Conservation (phyloP, 108 stramenopile species). For the Nitzschia inconspicua region DNA sequence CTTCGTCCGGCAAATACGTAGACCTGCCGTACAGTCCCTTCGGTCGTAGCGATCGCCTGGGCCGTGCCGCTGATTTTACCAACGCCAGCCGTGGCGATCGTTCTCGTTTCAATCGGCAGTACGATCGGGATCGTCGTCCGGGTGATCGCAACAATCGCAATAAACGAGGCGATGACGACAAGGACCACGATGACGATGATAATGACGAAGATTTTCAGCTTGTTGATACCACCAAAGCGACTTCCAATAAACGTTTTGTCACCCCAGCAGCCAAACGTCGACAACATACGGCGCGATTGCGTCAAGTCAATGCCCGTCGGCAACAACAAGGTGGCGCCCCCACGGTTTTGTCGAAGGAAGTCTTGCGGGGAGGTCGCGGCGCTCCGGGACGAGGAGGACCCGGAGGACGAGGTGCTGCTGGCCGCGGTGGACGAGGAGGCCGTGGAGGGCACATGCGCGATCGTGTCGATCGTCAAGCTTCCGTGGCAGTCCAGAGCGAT, state of each 20-base stretch:
- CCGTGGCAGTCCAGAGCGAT: slow-evolving; percentile 83
- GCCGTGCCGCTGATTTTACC: slow-evolving; percentile 84
- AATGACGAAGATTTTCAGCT: slow-evolving; percentile 82
- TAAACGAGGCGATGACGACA: slow-evolving; percentile 55
- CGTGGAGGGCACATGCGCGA: slow-evolving; percentile 26
- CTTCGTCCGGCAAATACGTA: slow-evolving; percentile 53
- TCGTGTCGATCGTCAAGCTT: slow-evolving; percentile 68
- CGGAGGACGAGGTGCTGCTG: slow-evolving; percentile 35
- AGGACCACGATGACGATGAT: slow-evolving; percentile 69
- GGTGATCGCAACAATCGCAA: slow-evolving; percentile 29
- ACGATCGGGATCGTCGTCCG: slow-evolving; percentile 23
- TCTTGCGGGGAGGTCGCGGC: slow-evolving; percentile 29
- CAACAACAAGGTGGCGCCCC: slow-evolving; percentile 30
- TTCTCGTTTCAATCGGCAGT: slow-evolving; percentile 23
- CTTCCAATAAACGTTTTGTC: slow-evolving; percentile 54
- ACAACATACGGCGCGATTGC: slow-evolving; percentile 57
- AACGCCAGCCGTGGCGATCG: slow-evolving; percentile 26
- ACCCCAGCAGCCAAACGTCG: slow-evolving; percentile 53
- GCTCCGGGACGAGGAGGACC: slow-evolving; percentile 52
- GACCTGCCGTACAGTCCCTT: slow-evolving; percentile 92
- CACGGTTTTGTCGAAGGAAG: slow-evolving; percentile 21
- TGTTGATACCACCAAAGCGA: slow-evolving; percentile 89
- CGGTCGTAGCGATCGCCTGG: slow-evolving; percentile 86
- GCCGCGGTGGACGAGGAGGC: slow-evolving; percentile 39
- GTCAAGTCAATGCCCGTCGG: slow-evolving; percentile 71